Evolutionary conservation across 345 rosid species (phyloP), one percentile per base, ranked within the genome.

Genomic region (Lepidium didymum): DNA sequence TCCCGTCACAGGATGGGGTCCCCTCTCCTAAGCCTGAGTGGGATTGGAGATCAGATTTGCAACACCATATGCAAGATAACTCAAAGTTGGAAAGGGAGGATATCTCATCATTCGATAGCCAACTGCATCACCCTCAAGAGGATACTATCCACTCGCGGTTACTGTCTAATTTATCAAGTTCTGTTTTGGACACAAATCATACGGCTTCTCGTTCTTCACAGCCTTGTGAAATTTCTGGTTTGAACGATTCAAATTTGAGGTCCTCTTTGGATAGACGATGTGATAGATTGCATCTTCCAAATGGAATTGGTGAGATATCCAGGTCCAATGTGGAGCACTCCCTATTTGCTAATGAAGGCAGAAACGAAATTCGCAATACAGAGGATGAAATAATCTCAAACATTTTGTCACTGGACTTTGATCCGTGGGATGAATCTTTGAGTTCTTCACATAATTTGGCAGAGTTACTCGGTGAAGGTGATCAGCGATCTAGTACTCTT

Each of bases 391-490:
- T 84, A 63, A 78, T 87, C 47, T 86, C 97, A 40, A 89, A 89
- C 75, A 85, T 91, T 46, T 66, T 87, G 53, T 87, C 96, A 4
- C 56, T 87, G 45, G 98, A 92, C 44, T 78, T 82, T 18, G 94
- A 83, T 83, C 74, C 86, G 4, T 89, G 90, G 94, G 89, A 86
- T 79, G 90, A 86, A 44, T 62, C 96, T n/a, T 77, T 87, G 52
- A 72, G 81, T 18, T 86, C 92, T 2, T 81, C 90, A 6, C 80
- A 82, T 10, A 62, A 79, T 75, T 78, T 87, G 46, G 84, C 82
- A 0, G 80, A 81, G 56, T 72, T 91, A 54, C 76, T 89, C 33
- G 84, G 89, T 62, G 87, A 84, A 57, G 76, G 74, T 34, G 87
- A 86, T 44, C 80, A 73, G 65, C 87, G 78, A 35, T 65, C 85